Conservation (phyloP, 2,329 filamentous ascomycete species). For the Aspergillus flavus region DNA sequence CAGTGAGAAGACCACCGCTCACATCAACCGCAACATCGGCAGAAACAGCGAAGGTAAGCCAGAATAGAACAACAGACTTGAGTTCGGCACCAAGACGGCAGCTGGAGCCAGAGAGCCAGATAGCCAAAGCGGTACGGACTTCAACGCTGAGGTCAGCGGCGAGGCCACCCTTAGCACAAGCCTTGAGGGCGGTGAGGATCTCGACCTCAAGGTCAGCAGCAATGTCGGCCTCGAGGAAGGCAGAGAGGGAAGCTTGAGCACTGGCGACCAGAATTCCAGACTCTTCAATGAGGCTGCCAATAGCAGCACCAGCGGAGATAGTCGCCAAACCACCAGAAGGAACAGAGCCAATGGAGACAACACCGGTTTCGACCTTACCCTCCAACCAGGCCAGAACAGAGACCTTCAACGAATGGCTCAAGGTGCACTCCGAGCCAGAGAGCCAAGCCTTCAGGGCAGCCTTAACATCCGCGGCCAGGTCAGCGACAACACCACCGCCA, state of each 20-base stretch:
- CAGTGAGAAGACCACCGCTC: constrained; percentile 27
- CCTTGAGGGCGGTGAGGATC: constrained; percentile 32
- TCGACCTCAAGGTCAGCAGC: constrained; percentile 30
- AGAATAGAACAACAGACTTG: constrained; percentile 40
- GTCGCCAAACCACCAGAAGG: constrained; percentile 31
- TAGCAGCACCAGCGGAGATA: constrained; percentile 37
- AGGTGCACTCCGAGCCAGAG: constrained; percentile 27
- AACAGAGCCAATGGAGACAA: constrained; percentile 31
- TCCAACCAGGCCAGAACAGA: constrained; percentile 37
- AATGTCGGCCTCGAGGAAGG: constrained; percentile 36
- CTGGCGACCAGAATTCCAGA: constrained; percentile 31
- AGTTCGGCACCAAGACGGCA: constrained; percentile 40
- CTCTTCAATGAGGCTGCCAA: constrained; percentile 33
- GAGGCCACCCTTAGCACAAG: constrained; percentile 32
- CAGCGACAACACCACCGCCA: constrained; percentile 34
- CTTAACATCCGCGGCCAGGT: constrained; percentile 36
- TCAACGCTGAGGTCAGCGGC: constrained; percentile 32
- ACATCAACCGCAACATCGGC: constrained; percentile 32
- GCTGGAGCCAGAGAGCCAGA: constrained; percentile 35
- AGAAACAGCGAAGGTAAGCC: constrained; percentile 36
- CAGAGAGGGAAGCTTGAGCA: constrained; percentile 33
- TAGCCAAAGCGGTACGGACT: constrained; percentile 32
- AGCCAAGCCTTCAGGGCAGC: constrained; percentile 35
- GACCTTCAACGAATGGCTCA: constrained; percentile 32
- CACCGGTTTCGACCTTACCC: constrained; percentile 29